A percentile compares a stretch with the other conserved stretches of the same genome.
Evolutionary conservation across 768 basidiomycete genomes (phyloP).

Genomic region (Gymnopilus junonius): DNA sequence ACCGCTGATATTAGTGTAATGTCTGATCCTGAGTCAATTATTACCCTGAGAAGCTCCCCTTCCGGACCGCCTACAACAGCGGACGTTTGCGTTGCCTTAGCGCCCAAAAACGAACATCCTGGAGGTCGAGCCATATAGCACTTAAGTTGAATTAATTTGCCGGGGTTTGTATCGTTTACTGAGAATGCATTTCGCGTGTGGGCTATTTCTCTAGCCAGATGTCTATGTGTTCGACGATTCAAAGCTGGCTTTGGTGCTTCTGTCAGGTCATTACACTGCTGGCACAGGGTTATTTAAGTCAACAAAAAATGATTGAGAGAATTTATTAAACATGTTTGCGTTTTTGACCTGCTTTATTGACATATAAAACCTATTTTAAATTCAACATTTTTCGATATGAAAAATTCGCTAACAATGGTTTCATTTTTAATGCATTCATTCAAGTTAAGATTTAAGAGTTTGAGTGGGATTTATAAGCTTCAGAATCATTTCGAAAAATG

Average conservation of each 20-base stretch:
- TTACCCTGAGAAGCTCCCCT: constrained; percentile 11
- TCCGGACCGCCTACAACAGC: background rate
- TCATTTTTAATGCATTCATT: no score
- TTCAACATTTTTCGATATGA: no score
- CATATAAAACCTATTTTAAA: no score
- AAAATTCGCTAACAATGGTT: no score
- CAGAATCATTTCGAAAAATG: no score
- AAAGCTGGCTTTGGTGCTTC: background rate
- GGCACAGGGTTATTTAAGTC: no score
- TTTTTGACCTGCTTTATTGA: no score
- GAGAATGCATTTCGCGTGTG: background rate
- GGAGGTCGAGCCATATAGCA: constrained; percentile 27
- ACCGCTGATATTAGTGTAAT: constrained; percentile 37
- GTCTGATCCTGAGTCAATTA: constrained; percentile 38
- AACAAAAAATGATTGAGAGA: no score
- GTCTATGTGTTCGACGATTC: background rate
- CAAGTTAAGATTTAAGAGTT: no score
- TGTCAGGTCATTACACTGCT: background rate
- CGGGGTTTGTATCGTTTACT: background rate
- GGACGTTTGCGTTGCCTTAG: constrained; percentile 24
- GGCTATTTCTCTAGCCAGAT: constrained; percentile 2
- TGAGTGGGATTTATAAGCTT: no score
- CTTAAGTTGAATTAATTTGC: constrained; percentile 19
- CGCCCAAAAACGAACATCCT: constrained; percentile 36
- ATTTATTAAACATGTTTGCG: no score